Percentiles rank a stretch among this genome's conserved stretches.
phyloP scores from a whole-genome alignment of 345 rosid genomes.

The Salix brachista region DNA sequence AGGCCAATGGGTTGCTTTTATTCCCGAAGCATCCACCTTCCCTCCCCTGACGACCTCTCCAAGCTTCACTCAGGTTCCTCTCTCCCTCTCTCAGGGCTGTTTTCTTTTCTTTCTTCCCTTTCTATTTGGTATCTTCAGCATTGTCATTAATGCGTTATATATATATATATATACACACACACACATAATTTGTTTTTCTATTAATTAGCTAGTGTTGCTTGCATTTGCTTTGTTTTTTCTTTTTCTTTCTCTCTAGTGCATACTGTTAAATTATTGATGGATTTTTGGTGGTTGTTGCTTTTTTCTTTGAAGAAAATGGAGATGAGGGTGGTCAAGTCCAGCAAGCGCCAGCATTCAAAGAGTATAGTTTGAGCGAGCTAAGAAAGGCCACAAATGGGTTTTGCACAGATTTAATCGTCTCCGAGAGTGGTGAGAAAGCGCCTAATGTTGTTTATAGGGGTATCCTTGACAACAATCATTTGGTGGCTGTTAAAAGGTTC shows the following conservation, averaged over 20 bases:
- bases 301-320: not conserved
- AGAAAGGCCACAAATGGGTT: conserved; percentile 7
- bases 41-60: not conserved
- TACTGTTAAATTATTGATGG: not conserved
- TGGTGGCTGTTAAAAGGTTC: conserved; percentile 8
- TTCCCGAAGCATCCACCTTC: not conserved
- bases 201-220: not conserved
- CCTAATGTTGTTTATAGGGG: conserved; percentile 13
- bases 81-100: not conserved
- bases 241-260: not conserved
- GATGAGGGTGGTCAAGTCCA: not conserved
- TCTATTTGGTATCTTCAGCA: not conserved
- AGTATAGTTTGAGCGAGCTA: not conserved
- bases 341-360: conserved; percentile 1
- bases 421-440: conserved; percentile 12
- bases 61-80: not conserved
- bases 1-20: not conserved
- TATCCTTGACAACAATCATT: not conserved
- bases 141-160: not conserved
- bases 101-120: not conserved
- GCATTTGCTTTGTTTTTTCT: not conserved
- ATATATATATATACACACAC: too few species aligned
- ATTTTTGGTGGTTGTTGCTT: not conserved
- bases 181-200: not conserved
- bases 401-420: conserved; percentile 1